Evolutionary conservation across 257 asterid genomes (phyloP), one percentile per base, ranked within the genome.

Genomic region (Scutellaria barbata): DNA sequence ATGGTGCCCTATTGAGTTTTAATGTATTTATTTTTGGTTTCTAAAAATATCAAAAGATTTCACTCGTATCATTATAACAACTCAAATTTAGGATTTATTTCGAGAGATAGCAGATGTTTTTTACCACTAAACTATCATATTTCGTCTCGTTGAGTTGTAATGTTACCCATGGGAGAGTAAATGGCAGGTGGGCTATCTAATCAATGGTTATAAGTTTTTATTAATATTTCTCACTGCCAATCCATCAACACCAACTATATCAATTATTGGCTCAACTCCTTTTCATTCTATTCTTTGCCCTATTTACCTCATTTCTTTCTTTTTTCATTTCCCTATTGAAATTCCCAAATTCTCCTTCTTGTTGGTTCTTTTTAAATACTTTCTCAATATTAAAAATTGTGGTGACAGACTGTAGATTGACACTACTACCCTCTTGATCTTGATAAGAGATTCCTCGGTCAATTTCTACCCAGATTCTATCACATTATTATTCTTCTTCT

Each of bases 311-410:
- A 63, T 64, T 43, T 22, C 8, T 47, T 10, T 42, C 18, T 7
- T 14, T 4, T 48, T 5, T 4, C 8, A 13, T 16, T 52, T 50
- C 8, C 46, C 46, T 42, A 42, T 0, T 10, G 13, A 60, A 69
- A 69, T 76, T 53, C 54, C 80, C 10, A 33, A 63, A 16, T 42
- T 69, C 7, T 46, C 80, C 80, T 13, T 57, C 25, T 30, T 30
- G 4, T 30, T 30, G 35, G 35, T 1, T 17, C 16, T 20, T 3
- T 8, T 45, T 17, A 17, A 70, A 12, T 71, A 33, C 30, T 14
- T 16, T 39, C 18, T n/a, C 43, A 8, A 10, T n/a, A 33, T 47
- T 46, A 7, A 18, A 3, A 53, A n/a, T 30, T 37, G 10, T 2
- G 5, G 20, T 68, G 40, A 64, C 42, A 41, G 5, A 9, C 10